These are phyloP conservation scores for Salix viminalis DNA, from an alignment of 345 rosid genomes.

Conservation along the genomic window DNA sequence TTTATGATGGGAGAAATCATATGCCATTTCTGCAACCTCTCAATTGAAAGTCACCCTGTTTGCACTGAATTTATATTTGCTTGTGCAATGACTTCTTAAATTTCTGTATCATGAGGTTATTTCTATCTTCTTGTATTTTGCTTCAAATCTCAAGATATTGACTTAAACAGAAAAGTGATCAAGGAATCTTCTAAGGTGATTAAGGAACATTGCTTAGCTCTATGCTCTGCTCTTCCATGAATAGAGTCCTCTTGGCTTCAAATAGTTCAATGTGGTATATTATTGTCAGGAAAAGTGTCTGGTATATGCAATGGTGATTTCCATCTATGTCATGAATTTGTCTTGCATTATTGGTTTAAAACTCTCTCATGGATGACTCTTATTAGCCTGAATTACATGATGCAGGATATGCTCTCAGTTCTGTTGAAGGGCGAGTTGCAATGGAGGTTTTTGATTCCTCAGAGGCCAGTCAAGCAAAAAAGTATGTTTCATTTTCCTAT, in stretches of 20 bases:
- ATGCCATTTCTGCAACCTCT: neutral
- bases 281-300: neutral
- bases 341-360: neutral
- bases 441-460: constrained; percentile 96
- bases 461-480: constrained; percentile 92
- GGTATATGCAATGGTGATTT: neutral
- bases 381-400: constrained; percentile 14
- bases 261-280: neutral
- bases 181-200: neutral
- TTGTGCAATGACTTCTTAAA: neutral
- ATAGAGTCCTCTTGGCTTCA: neutral
- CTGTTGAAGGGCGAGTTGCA: constrained; percentile 95
- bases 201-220: neutral
- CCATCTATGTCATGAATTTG: neutral
- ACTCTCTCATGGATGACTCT: neutral
- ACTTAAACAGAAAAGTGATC: neutral
- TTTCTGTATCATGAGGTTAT: neutral
- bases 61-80: neutral
- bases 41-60: neutral
- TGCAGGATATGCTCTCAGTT: constrained; percentile 97
- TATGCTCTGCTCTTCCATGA: neutral
- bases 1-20: neutral
- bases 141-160: neutral
- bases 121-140: neutral
- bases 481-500: constrained; percentile 35